Conservation (phyloP, 257 asterid genomes). For the Galeopsis tetrahit region DNA sequence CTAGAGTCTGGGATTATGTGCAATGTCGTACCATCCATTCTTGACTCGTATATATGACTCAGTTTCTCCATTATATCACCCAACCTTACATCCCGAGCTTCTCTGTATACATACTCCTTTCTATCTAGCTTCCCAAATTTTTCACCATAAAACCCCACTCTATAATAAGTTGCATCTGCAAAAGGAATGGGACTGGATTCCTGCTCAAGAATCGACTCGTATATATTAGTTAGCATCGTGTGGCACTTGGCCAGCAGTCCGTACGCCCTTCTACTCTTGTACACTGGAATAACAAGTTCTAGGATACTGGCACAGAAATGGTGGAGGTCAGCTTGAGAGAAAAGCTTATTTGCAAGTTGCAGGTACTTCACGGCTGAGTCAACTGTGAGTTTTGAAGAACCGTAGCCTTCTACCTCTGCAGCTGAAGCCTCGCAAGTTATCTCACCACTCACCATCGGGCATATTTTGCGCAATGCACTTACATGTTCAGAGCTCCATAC, state of each 20-base stretch:
- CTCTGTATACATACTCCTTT: constrained; percentile 91
- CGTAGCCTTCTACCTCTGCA: constrained; percentile 99
- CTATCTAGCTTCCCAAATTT: constrained; percentile 85
- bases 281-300: constrained; percentile 94
- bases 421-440: constrained; percentile 81
- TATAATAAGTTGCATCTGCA: constrained; percentile 95
- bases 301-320: constrained; percentile 98
- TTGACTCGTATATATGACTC: constrained; percentile 95
- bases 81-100: constrained; percentile 94
- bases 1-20: constrained; percentile 97
- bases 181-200: constrained; percentile 98
- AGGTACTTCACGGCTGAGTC: constrained; percentile 98
- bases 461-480: constrained; percentile 82
- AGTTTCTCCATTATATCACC: constrained; percentile 99
- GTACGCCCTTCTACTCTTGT: constrained; percentile 85
- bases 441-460: constrained; percentile 95
- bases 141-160: constrained; percentile 96
- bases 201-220: constrained; percentile 97
- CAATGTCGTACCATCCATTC: constrained; percentile 86
- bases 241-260: constrained; percentile 98
- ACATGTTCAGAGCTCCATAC: constrained; percentile 96
- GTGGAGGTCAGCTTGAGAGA: constrained; percentile 99
- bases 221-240: constrained; percentile 90
- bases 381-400: constrained; percentile 95
- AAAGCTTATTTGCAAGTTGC: constrained; percentile 95